Conservation (phyloP, 495 filamentous ascomycete genomes). For the Penicillium macrosclerotiorum region DNA sequence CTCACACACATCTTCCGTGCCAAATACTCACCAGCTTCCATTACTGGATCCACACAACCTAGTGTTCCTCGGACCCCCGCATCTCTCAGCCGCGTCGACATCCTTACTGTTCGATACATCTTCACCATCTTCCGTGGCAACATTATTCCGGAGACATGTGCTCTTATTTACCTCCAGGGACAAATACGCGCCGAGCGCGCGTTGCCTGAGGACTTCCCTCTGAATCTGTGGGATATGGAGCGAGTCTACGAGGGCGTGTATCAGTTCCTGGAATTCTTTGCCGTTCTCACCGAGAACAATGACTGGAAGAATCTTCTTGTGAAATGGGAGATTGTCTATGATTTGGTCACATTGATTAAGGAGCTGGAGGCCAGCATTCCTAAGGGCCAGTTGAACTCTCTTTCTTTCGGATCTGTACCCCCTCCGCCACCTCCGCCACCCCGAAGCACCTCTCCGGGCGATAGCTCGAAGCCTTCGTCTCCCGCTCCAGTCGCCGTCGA, state of each 20-base stretch:
- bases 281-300: conserved; percentile 79
- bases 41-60: conserved; percentile 38
- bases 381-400: conserved; percentile 58
- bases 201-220: conserved; percentile 77
- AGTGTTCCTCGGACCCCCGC: conserved; percentile 35
- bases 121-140: conserved; percentile 89
- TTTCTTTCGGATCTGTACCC: conserved; percentile 35
- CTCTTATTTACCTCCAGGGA: conserved; percentile 90
- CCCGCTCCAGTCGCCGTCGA: conserved; percentile 53
- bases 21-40: conserved; percentile 56
- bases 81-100: conserved; percentile 52
- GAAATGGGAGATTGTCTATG: conserved; percentile 83
- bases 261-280: conserved; percentile 90
- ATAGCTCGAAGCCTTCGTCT: conserved; percentile 24
- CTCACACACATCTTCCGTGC: conserved; percentile 84
- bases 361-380: conserved; percentile 83
- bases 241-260: conserved; percentile 85
- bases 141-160: conserved; percentile 87
- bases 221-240: conserved; percentile 97
- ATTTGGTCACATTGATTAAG: conserved; percentile 79
- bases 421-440: conserved; percentile 25
- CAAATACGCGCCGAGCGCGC: conserved; percentile 70
- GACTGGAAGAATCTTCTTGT: conserved; percentile 69
- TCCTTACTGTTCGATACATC: conserved; percentile 78
- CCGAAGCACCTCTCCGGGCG: conserved; percentile 28